phyloP scores from a whole-genome alignment of 1,284 basidiomycete species.

The Lignosus rhinocerotis region DNA sequence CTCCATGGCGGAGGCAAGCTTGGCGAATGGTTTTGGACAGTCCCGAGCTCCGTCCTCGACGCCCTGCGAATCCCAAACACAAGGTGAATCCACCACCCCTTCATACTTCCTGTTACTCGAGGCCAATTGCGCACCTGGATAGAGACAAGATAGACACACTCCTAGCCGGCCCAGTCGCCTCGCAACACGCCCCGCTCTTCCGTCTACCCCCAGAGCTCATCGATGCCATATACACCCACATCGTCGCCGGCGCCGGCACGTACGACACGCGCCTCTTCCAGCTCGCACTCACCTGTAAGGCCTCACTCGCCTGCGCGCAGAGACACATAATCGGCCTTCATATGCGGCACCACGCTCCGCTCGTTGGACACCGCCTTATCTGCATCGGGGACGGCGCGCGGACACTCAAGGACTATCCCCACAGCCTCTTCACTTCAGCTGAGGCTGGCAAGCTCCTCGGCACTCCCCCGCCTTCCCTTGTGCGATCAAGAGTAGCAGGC shows the following conservation, averaged over 20 bases:
- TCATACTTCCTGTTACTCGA: no score
- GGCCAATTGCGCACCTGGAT: background rate
- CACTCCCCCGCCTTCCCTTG: background rate
- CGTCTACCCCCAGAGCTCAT: slow-evolving; percentile 15
- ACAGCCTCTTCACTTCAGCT: background rate
- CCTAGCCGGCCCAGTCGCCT: background rate
- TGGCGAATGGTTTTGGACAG: background rate
- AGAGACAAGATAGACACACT: slow-evolving; percentile 5
- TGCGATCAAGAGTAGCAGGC: no score
- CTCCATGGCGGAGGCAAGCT: slow-evolving; percentile 4
- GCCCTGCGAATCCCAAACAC: slow-evolving; percentile 4
- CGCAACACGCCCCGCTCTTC: slow-evolving; percentile 7
- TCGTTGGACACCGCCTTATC: slow-evolving; percentile 16
- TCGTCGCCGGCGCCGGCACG: background rate
- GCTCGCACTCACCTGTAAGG: slow-evolving; percentile 14
- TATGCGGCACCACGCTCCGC: slow-evolving; percentile 3
- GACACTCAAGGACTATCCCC: slow-evolving; percentile 1
- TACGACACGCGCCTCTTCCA: slow-evolving; percentile 9
- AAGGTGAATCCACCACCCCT: background rate
- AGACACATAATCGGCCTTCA: slow-evolving; percentile 11
- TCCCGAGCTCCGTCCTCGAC: background rate
- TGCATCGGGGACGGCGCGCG: slow-evolving; percentile 4
- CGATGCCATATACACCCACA: slow-evolving; percentile 4
- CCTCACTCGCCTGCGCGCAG: slow-evolving; percentile 10
- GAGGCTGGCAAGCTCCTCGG: background rate